Base-by-base conservation (phyloP, 345 rosid genomes). In the Aegle marmelos region DNA sequence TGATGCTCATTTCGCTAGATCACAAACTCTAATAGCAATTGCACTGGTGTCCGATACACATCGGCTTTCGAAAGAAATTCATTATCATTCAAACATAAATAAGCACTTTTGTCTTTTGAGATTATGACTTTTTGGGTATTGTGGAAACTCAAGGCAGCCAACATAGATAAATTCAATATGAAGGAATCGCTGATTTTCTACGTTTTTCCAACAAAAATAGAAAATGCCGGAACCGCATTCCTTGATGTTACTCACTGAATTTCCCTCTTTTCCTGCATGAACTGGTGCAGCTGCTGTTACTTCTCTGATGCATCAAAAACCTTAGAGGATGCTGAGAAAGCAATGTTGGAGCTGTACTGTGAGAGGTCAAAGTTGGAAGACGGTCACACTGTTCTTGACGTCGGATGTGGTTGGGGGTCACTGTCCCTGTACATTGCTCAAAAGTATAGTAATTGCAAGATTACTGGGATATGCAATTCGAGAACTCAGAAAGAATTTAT, bases 341-440 rank as follows among this genome's bases (percentile, higher is more conserved):
- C 89, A 27, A 90, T 86, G 93, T 37, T 93, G 85, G 91, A 91
- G 83, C 76, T 93, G 7, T 93, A 91, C 58, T 92, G 98, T 64
- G 79, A 88, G 86, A 91, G 93, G 81, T 85, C 94, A 14, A 78
- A 86, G 70, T 76, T 95, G 56, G 85, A 88, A 83, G 93, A 95
- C 79, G 96, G 98, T 6, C 96, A 87, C 33, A 83, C 83, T 30
- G 87, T 95, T 69, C 95, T 95, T 79, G 99, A 93, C 74, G 85
- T 91, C 37, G 99, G 98, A 45, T 93, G 98, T 81, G 99, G 98
- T 1, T 91, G 98, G 98, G 99, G 99, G 1, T 93, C 98, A 39
- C 89, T 95, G 39, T 84, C 88, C 82, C 76, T 92, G 68, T 88
- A 90, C 86, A 87, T 91, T 71, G 98, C 98, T 14, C 83, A 85